Evolutionary conservation across 2,329 filamentous ascomycete species (phyloP).

Genomic region (Apiospora kogelbergensis): DNA sequence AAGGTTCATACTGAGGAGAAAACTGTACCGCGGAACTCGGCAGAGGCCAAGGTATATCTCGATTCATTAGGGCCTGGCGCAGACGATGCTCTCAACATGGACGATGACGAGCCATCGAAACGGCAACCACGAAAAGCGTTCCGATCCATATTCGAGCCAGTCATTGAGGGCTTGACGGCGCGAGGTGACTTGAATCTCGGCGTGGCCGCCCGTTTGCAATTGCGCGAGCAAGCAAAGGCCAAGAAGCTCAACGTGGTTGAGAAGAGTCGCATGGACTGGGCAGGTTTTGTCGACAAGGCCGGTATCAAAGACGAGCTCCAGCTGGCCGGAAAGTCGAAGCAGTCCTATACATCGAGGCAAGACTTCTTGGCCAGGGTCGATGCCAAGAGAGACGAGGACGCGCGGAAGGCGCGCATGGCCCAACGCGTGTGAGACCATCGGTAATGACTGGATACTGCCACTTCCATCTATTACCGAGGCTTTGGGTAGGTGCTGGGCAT

Average conservation of each 20-base stretch:
- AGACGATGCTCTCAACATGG: constrained; percentile 23
- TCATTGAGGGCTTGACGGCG: constrained; percentile 40
- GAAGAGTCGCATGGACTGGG: constrained; percentile 74
- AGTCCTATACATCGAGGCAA: constrained; percentile 60
- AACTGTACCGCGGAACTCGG: constrained; percentile 62
- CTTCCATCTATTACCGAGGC: neutral
- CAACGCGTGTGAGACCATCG: constrained; percentile 27
- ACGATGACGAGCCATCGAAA: constrained; percentile 35
- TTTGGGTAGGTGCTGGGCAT: neutral
- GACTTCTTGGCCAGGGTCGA: constrained; percentile 68
- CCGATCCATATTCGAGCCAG: constrained; percentile 63
- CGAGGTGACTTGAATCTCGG: constrained; percentile 61
- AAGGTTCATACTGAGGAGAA: constrained; percentile 72
- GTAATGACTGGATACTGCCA: neutral
- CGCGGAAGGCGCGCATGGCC: constrained; percentile 51
- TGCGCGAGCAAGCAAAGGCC: constrained; percentile 47
- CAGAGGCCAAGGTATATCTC: constrained; percentile 65
- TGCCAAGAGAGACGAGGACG: constrained; percentile 60
- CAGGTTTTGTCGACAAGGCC: constrained; percentile 69
- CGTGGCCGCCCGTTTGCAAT: constrained; percentile 46
- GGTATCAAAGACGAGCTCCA: constrained; percentile 69
- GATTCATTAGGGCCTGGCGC: constrained; percentile 42
- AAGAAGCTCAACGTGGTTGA: constrained; percentile 71
- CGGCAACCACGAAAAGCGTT: constrained; percentile 55
- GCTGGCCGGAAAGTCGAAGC: constrained; percentile 64